Base-by-base conservation (phyloP, 2,329 filamentous ascomycete species). In the Monascus ruber region DNA sequence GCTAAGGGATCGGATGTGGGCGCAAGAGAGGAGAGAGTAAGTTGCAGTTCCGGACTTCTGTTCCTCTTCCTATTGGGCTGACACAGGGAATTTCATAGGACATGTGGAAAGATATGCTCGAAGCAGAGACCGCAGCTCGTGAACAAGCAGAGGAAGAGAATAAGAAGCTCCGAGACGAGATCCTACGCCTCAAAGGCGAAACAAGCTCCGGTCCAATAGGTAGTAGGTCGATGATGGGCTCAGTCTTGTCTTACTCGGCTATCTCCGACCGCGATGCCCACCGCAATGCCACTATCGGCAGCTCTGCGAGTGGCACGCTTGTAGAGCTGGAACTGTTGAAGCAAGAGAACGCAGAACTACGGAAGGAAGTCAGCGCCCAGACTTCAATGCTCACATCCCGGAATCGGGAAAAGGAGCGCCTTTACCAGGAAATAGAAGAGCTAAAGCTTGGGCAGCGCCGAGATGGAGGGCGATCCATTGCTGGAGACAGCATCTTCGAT, bases 401-500 rank as follows among this genome's bases (percentile, higher is more conserved):
- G 24, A 95, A 95, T 55, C 83, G 87, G 25, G 91, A 98, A 58
- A 93, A 94, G 56, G 88, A 96, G 58, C 79, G 87, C 4, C 71
- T 98, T 6, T 94, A 96, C 60, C 86, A 94, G 56, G 89, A 98
- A 59, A 96, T 96, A 46, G 91, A 98, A 63, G 88, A 95, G 45
- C 71, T 98, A 45, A 98, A 96, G 64, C 78, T 96, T 52, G 79
- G 83, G 1, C 81, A 87, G 48, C 80, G 87, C 39, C 79, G 85
- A 26, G 83, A 77, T 45, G 61, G 59, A 38, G 74, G 49, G 54
- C 65, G 72, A 41, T 79, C 76, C 3, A 62, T 75, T 39, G 70
- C 86, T 1, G 79, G 89, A 5, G 91, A 96, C 56, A 94, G 87
- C 57, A 83, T 96, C 33, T 76, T 96, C 27, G 91, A 96, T 43